Base-by-base conservation (phyloP, 2,329 filamentous ascomycete species). In the Blastomyces parvus region DNA sequence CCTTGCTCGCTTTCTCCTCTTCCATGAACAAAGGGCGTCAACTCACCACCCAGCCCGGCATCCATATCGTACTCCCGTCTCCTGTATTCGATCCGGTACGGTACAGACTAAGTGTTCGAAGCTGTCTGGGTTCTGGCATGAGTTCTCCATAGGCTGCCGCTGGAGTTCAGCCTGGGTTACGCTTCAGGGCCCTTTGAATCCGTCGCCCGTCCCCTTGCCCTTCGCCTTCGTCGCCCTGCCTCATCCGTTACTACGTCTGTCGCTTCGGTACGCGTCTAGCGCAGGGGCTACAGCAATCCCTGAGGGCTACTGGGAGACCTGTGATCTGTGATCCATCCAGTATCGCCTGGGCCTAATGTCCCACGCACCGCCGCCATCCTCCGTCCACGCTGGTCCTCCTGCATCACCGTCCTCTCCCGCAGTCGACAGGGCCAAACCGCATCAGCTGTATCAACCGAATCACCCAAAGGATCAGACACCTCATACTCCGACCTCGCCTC, bases 371-470 rank as follows among this genome's bases (percentile, higher is more conserved):
- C 27, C 25, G 64, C 70, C 71, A 60, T 67, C 70, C 63, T 70
- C 74, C 62, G 74, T 72, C 64, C 72, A 68, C 70, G 69, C 71
- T 67, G 74, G 72, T 6, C 38, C 60, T 65, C 76, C 76, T 70
- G 73, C 73, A 66, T 79, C 77, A 64, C 77, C 77, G 64, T 73
- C 76, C 25, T 79, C 77, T 68, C 75, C 77, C 63, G 71, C 76
- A 63, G 69, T 72, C 64, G 75, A 71, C 61, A 72, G 70, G 68
- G 66, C 74, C 58, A 79, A 79, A 70, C 65, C 64, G 60, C 65
- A 65, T 60, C 66, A 64, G 60, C 61, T 62, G 56, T 64, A 65
- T 56, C 65, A 66, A 46, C 64, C 63, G 61, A 64, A 64, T 44
- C 64, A 63, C 27, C 64, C 66, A 58, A 66, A 67, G 42, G 67